These are phyloP conservation scores for Ceratobasidium sp. DNA, from an alignment of 1,284 basidiomycete species.

Conservation along the genomic window DNA sequence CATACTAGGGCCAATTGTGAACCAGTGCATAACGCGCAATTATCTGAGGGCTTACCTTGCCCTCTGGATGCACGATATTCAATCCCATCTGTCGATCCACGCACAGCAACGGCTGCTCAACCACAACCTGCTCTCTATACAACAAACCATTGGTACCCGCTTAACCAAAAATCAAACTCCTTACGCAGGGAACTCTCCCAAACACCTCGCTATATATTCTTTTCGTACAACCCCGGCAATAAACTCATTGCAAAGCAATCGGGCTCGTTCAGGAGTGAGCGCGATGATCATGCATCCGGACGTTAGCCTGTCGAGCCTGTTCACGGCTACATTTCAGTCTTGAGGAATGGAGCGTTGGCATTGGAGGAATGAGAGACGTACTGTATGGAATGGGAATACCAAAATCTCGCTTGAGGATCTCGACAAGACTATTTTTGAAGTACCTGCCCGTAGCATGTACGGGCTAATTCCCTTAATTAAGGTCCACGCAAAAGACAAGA, in stretches of 20 bases:
- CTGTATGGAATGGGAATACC: slow-evolving; percentile 83
- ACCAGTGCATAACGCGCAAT: background rate
- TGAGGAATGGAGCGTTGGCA: background rate
- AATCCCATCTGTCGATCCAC: slow-evolving; percentile 95
- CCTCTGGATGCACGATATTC: slow-evolving; percentile 91
- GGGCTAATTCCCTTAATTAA: slow-evolving; percentile 59
- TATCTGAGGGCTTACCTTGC: slow-evolving; percentile 65
- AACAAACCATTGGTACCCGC: background rate
- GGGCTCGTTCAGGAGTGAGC: slow-evolving; percentile 58
- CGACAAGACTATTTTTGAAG: slow-evolving; percentile 83
- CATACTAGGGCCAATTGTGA: slow-evolving; percentile 58
- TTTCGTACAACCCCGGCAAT: slow-evolving; percentile 79
- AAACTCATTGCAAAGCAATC: slow-evolving; percentile 76
- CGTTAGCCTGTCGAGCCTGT: slow-evolving; percentile 91
- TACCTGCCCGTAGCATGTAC: slow-evolving; percentile 90
- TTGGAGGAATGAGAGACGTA: slow-evolving; percentile 53
- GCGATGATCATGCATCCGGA: slow-evolving; percentile 97
- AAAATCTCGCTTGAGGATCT: slow-evolving; percentile 85
- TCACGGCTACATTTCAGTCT: slow-evolving; percentile 70
- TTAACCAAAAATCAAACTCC: slow-evolving; percentile 48
- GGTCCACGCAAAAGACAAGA: background rate
- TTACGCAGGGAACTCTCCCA: slow-evolving; percentile 81
- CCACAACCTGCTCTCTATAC: slow-evolving; percentile 73
- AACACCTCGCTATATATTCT: slow-evolving; percentile 87
- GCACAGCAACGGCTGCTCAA: slow-evolving; percentile 87